Evolutionary conservation across 192 early-diverging fungal species (phyloP).

Genomic region (Gaertneriomyces semiglobifer): DNA sequence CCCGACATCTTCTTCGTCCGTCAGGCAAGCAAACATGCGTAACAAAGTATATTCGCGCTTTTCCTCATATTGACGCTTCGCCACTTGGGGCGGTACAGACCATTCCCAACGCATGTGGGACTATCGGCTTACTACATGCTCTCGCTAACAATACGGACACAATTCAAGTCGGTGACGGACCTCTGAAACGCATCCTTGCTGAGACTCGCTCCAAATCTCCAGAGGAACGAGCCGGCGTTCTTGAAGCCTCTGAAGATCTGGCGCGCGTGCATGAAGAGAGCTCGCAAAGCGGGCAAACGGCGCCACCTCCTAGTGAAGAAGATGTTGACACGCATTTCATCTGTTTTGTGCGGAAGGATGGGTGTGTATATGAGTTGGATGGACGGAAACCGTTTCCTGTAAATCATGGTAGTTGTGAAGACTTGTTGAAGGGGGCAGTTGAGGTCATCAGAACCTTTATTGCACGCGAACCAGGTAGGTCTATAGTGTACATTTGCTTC

Average conservation of each 20-base stretch:
- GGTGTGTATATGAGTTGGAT: conserved; percentile 84
- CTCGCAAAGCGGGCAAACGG: conserved; percentile 61
- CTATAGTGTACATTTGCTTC: neutral
- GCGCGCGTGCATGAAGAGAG: conserved; percentile 40
- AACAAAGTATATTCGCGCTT: too few species aligned
- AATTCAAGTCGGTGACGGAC: conserved; percentile 50
- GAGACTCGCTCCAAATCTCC: conserved; percentile 61
- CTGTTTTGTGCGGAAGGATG: conserved; percentile 75
- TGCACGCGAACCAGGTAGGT: conserved; percentile 53
- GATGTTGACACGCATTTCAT: conserved; percentile 83
- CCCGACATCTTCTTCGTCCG: conserved; percentile 70
- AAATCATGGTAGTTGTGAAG: conserved; percentile 67
- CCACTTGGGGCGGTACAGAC: conserved; percentile 44
- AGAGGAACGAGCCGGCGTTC: conserved; percentile 64
- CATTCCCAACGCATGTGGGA: conserved; percentile 90
- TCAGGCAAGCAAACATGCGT: conserved; percentile 38
- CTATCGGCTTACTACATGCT: conserved; percentile 88
- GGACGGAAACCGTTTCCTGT: conserved; percentile 78
- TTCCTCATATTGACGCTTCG: too few species aligned
- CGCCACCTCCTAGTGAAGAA: conserved; percentile 66
- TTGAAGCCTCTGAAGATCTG: conserved; percentile 61
- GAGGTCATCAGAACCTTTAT: conserved; percentile 64
- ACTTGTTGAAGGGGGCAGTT: conserved; percentile 53
- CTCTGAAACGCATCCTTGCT: conserved; percentile 65
- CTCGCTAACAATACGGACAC: conserved; percentile 69